Base-by-base conservation (phyloP, 768 basidiomycete genomes). In the Cyclocybe cylindracea region DNA sequence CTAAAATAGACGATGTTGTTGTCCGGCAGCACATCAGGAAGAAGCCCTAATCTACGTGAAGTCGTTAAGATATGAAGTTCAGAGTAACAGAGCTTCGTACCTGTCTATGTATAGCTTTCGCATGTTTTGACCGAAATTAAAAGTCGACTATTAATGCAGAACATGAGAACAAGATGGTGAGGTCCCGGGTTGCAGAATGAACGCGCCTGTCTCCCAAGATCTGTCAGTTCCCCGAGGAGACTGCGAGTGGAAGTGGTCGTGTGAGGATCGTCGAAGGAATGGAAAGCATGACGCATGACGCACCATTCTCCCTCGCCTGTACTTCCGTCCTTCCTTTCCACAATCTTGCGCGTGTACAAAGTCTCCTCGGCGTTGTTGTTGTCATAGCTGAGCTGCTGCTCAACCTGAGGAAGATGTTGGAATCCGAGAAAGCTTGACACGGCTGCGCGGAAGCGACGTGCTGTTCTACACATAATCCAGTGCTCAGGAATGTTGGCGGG, bases 151-250 rank as follows among this genome's bases (percentile, higher is more conserved):
- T 9, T 37, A 9, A 34, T 43, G 16, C 34, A 39, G 8, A 51
- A 10, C 6, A 33, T 24, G 39, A 34, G 33, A n/a, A 47, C 33
- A 19, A 10, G n/a, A 8, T 44, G 2, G 36, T 48, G 16, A 35
- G 11, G 10, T 31, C 24, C 24, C 3, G 5, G 24, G 24, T 5
- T 5, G 5, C 24, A 14, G 16, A 34, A 39, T 46, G 16, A 10
- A 53, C 68, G 5, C 65, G 86, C 86, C 74, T 84, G 74, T 61
- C 84, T 75, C 34, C 89, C 89, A 4, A 86, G 54, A 60, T 91
- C 86, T 7, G 86, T 87, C 49, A 89, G 64, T 60, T 87, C 86
- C 29, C 89, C 89, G 14, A 90, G 68, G 46, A 91, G 68, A 65
- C 89, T 89, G 52, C 8, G 13, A 31, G 38, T 35, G 3, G 39